Conservation (phyloP, 176 grass and related monocot species). For the Aegilops speltoides region DNA sequence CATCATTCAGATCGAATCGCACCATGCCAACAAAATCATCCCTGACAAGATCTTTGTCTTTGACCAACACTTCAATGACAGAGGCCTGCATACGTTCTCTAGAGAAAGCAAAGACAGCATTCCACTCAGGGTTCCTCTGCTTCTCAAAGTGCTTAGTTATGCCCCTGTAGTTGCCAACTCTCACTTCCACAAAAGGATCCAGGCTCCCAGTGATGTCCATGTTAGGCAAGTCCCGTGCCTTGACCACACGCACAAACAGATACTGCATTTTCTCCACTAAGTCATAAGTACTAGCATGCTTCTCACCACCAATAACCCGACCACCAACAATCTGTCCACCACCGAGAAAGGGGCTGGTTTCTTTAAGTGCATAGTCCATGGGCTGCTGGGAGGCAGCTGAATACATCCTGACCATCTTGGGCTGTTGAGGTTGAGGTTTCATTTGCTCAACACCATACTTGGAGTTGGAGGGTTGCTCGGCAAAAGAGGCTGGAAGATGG, state of each 20-base stretch:
- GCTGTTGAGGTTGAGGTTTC: slow-evolving; percentile 59
- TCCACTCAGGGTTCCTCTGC: slow-evolving; percentile 88
- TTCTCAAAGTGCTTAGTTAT: slow-evolving; percentile 94
- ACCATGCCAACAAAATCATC: slow-evolving; percentile 93
- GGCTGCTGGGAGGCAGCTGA: slow-evolving; percentile 84
- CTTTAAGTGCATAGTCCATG: slow-evolving; percentile 86
- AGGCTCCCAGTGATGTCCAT: slow-evolving; percentile 90
- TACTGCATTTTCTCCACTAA: slow-evolving; percentile 97
- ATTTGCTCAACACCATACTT: slow-evolving; percentile 62
- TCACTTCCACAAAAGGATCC: slow-evolving; percentile 92
- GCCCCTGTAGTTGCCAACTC: slow-evolving; percentile 90
- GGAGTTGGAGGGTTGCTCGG: slow-evolving; percentile 59
- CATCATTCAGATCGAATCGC: slow-evolving; percentile 89
- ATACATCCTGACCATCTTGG: slow-evolving; percentile 85
- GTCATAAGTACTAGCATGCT: slow-evolving; percentile 86
- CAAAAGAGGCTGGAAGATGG: slow-evolving; percentile 47
- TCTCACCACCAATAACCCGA: slow-evolving; percentile 78
- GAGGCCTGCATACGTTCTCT: slow-evolving; percentile 90
- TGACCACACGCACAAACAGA: slow-evolving; percentile 97
- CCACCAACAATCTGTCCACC: slow-evolving; percentile 93
- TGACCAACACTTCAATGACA: slow-evolving; percentile 77
- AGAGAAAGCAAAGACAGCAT: slow-evolving; percentile 96
- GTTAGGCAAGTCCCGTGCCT: slow-evolving; percentile 81
- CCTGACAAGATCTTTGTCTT: slow-evolving; percentile 87
- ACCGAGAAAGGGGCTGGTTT: slow-evolving; percentile 92